Conservation (phyloP, 208 protist genomes). For the Novymonas esmeraldas region DNA sequence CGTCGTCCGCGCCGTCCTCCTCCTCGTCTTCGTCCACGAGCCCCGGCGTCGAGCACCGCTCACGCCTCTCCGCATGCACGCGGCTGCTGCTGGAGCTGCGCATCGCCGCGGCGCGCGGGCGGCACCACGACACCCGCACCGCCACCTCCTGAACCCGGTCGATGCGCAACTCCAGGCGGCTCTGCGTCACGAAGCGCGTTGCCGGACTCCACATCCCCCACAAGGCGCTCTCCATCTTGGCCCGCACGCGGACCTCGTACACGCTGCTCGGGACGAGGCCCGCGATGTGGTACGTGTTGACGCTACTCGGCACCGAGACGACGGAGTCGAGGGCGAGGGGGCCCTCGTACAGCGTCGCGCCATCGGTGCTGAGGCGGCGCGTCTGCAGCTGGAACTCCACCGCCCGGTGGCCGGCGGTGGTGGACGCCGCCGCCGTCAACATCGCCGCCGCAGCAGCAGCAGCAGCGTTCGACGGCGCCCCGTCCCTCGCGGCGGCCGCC, state of each 20-base stretch:
- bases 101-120: slow-evolving; percentile 60
- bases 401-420: slow-evolving; percentile 24
- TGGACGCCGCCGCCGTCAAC: slow-evolving; percentile 15
- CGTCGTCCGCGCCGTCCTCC: slow-evolving; percentile 8
- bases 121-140: slow-evolving; percentile 73
- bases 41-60: background rate
- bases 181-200: slow-evolving; percentile 85
- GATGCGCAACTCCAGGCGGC: slow-evolving; percentile 72
- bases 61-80: background rate
- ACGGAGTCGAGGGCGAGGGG: slow-evolving; percentile 65
- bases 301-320: slow-evolving; percentile 47
- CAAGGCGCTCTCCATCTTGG: slow-evolving; percentile 63
- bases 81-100: background rate
- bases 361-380: slow-evolving; percentile 62
- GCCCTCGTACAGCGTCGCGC: slow-evolving; percentile 48
- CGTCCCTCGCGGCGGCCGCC: slow-evolving; percentile 3
- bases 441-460: slow-evolving; percentile 4
- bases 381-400: slow-evolving; percentile 82
- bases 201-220: slow-evolving; percentile 89
- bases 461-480: background rate
- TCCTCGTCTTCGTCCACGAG: slow-evolving; percentile 4
- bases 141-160: slow-evolving; percentile 78
- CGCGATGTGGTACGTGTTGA: slow-evolving; percentile 56
- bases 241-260: slow-evolving; percentile 82
- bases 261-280: slow-evolving; percentile 83